Percentiles rank a stretch among this genome's conserved stretches.
Evolutionary conservation across 306 rosid genomes (phyloP).

Genomic region (Cucurbita maxima): DNA sequence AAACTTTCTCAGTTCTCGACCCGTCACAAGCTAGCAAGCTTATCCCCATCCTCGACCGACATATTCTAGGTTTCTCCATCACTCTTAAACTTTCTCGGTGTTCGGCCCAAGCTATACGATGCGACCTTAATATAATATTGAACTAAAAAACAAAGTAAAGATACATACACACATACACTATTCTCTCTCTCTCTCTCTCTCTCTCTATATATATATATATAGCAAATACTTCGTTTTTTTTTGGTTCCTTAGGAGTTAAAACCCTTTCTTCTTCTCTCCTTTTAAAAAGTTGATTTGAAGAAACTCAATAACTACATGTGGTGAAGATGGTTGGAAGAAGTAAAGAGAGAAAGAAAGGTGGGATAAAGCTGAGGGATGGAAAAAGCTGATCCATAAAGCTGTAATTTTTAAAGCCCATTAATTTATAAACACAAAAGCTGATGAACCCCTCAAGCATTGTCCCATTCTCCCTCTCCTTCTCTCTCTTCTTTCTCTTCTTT

Average conservation of each 20-base stretch:
- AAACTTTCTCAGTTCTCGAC: too few relatives aligned
- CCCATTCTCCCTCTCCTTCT: not conserved
- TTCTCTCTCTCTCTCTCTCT: too few relatives aligned
- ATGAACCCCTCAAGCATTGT: not conserved
- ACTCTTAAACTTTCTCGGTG: too few relatives aligned
- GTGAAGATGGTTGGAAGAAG: slow-evolving; percentile 49
- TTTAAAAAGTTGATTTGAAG: slow-evolving; percentile 8
- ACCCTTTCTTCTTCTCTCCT: not conserved
- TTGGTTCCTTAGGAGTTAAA: not conserved
- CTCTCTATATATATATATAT: not conserved
- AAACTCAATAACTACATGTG: slow-evolving; percentile 14
- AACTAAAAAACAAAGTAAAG: too few relatives aligned
- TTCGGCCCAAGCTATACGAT: too few relatives aligned
- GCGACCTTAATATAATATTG: too few relatives aligned
- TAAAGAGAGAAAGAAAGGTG: slow-evolving; percentile 34
- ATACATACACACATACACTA: too few relatives aligned
- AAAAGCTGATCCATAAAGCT: slow-evolving; percentile 54
- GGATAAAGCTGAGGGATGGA: slow-evolving; percentile 38
- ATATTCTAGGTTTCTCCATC: too few relatives aligned
- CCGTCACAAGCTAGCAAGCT: too few relatives aligned
- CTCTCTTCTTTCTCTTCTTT: not conserved
- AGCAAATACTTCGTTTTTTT: not conserved
- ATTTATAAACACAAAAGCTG: not conserved
- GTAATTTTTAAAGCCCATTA: slow-evolving; percentile 10
- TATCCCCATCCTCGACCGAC: too few relatives aligned